Percentiles rank a stretch among this genome's conserved stretches.
Evolutionary conservation across 2,329 filamentous ascomycete genomes (phyloP).

Genomic region (Beauveria sp.): DNA sequence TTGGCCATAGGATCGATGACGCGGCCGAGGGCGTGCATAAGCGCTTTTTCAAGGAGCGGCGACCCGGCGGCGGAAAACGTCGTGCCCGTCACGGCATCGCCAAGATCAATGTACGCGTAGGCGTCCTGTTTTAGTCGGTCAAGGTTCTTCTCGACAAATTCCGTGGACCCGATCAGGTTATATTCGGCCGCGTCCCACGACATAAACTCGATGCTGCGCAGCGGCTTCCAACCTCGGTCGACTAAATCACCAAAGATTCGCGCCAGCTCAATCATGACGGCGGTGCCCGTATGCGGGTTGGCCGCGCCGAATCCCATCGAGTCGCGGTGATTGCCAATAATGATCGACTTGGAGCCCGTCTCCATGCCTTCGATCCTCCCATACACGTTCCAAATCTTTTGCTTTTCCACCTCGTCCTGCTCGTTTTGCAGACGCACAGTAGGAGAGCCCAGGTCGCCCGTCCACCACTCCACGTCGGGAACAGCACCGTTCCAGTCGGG

Average conservation of each 20-base stretch:
- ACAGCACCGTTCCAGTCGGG: slow-evolving; percentile 70
- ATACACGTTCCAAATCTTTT: slow-evolving; percentile 88
- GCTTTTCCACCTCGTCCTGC: slow-evolving; percentile 74
- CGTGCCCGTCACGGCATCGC: slow-evolving; percentile 68
- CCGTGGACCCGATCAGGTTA: slow-evolving; percentile 88
- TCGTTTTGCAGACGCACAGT: slow-evolving; percentile 76
- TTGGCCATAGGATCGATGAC: slow-evolving; percentile 67
- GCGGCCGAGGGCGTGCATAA: slow-evolving; percentile 66
- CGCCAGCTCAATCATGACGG: slow-evolving; percentile 82
- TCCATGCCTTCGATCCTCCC: slow-evolving; percentile 80
- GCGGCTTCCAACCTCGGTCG: slow-evolving; percentile 73
- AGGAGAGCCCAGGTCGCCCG: slow-evolving; percentile 67
- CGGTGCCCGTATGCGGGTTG: slow-evolving; percentile 81
- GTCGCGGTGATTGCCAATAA: slow-evolving; percentile 90
- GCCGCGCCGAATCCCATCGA: slow-evolving; percentile 84
- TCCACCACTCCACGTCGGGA: slow-evolving; percentile 77
- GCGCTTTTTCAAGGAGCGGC: slow-evolving; percentile 66
- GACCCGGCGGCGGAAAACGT: slow-evolving; percentile 73
- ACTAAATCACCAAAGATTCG: slow-evolving; percentile 76
- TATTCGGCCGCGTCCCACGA: slow-evolving; percentile 95
- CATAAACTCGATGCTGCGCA: slow-evolving; percentile 93
- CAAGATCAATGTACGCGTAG: slow-evolving; percentile 87
- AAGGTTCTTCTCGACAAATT: slow-evolving; percentile 83
- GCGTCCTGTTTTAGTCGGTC: slow-evolving; percentile 65
- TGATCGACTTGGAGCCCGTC: slow-evolving; percentile 71